Conservation (phyloP, 2,329 filamentous ascomycete genomes). For the Pseudogymnoascus sp. region DNA sequence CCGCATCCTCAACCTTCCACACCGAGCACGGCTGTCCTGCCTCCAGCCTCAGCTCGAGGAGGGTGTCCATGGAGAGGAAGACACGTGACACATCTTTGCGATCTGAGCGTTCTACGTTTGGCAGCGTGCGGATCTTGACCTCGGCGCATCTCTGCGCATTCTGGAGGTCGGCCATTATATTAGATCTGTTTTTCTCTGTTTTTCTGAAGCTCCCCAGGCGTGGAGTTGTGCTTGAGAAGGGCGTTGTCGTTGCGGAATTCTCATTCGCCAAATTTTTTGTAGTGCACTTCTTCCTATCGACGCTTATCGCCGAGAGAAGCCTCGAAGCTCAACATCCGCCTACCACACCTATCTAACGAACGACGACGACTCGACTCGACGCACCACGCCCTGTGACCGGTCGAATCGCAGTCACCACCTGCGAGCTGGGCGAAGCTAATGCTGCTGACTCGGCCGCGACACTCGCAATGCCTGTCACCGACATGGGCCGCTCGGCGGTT, state of each 20-base stretch:
- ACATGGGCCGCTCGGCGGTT: slow-evolving; percentile 31
- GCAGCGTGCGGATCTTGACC: slow-evolving; percentile 25
- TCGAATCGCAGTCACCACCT: slow-evolving; percentile 20
- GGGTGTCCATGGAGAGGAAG: slow-evolving; percentile 30
- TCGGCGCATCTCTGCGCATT: slow-evolving; percentile 23
- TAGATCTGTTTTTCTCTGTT: not conserved
- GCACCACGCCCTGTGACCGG: not conserved
- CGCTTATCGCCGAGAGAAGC: not conserved
- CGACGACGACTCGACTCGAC: not conserved
- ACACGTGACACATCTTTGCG: slow-evolving; percentile 27
- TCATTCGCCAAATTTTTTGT: slow-evolving; percentile 6
- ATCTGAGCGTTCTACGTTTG: slow-evolving; percentile 24
- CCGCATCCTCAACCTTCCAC: slow-evolving; percentile 28
- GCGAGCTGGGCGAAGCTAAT: slow-evolving; percentile 29
- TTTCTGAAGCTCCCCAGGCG: not conserved
- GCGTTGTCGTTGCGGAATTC: not conserved
- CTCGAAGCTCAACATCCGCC: not conserved
- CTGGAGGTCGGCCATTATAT: slow-evolving; percentile 17
- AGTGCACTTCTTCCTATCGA: slow-evolving; percentile 5
- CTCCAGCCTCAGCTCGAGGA: slow-evolving; percentile 45
- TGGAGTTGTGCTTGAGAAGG: not conserved
- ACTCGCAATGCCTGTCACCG: slow-evolving; percentile 35
- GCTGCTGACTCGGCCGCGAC: slow-evolving; percentile 33
- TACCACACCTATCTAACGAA: not conserved
- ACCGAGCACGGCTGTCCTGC: slow-evolving; percentile 52